Conservation (phyloP, 2,329 filamentous ascomycete genomes). For the Pseudogymnoascus sp. region DNA sequence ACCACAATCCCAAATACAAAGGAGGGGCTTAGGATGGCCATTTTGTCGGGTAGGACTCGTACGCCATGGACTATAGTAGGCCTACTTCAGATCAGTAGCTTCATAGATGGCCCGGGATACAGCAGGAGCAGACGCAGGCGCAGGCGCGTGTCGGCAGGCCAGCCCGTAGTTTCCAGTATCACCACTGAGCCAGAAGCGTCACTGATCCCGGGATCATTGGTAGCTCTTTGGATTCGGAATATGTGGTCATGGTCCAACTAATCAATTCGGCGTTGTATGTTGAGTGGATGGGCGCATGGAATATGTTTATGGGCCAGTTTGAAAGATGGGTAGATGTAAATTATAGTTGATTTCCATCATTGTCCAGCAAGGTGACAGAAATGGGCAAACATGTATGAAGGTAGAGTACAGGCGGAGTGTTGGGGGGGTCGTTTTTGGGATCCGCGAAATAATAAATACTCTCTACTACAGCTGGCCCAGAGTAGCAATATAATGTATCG, state of each 20-base stretch:
- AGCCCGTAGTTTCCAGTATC: not conserved
- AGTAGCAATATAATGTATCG: not conserved
- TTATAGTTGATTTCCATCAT: not conserved
- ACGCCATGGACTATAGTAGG: not conserved
- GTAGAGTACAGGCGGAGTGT: not conserved
- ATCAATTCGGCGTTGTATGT: not conserved
- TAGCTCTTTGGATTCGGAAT: slow-evolving; percentile 1
- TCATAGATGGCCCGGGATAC: not conserved
- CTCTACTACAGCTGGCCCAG: not conserved
- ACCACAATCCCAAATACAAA: slow-evolving; percentile 82
- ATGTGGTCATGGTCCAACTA: slow-evolving; percentile 3
- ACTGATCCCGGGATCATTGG: not conserved
- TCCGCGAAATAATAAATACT: not conserved
- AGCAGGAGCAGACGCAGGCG: not conserved
- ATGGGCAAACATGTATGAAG: not conserved
- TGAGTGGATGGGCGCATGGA: not conserved
- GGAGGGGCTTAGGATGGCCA: slow-evolving; percentile 64
- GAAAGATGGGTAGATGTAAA: not conserved
- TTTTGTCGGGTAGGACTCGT: slow-evolving; percentile 26
- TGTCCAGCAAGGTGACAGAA: not conserved
- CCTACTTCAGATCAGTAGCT: not conserved
- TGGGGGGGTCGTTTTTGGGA: not conserved
- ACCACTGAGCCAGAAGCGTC: not conserved
- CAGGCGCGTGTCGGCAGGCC: not conserved
- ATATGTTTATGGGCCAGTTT: not conserved